Percentiles rank a stretch among this genome's conserved stretches.
These are phyloP conservation scores for Pleurotus djamor DNA, from an alignment of 768 basidiomycete species.

Conservation along the genomic window DNA sequence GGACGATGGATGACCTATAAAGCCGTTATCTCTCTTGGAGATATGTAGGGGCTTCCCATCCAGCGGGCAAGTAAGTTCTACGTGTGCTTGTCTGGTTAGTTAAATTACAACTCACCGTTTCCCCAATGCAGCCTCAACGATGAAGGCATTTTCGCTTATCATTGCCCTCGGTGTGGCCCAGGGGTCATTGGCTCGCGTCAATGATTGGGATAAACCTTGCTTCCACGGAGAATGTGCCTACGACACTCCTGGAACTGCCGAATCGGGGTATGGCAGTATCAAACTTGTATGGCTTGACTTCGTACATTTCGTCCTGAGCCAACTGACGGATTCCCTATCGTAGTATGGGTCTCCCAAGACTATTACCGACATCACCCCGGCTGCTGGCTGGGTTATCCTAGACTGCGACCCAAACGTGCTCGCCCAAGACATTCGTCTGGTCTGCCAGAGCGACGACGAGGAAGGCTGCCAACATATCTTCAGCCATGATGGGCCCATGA, in stretches of 20 bases:
- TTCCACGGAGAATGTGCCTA: slow-evolving; percentile 19
- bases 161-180: neutral
- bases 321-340: too few relatives aligned
- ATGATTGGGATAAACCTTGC: slow-evolving; percentile 22
- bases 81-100: too few relatives aligned
- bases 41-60: too few relatives aligned
- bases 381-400: neutral
- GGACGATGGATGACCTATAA: too few relatives aligned
- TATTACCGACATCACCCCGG: slow-evolving; percentile 4
- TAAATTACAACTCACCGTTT: too few relatives aligned
- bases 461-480: slow-evolving; percentile 38
- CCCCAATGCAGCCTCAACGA: neutral
- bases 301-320: too few relatives aligned
- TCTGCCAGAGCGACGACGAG: slow-evolving; percentile 9
- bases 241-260: slow-evolving; percentile 6
- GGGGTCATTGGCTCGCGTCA: neutral
- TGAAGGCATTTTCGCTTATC: neutral
- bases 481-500: slow-evolving; percentile 32
- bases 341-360: slow-evolving; percentile 4
- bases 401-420: slow-evolving; percentile 5
- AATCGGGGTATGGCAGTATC: slow-evolving; percentile 5
- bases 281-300: neutral
- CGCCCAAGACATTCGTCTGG: slow-evolving; percentile 2
- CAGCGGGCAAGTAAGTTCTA: too few relatives aligned
- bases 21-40: too few relatives aligned